Percentiles rank a stretch among this genome's conserved stretches.
phyloP scores from a whole-genome alignment of 495 filamentous ascomycete species.

The Podospora australis region DNA sequence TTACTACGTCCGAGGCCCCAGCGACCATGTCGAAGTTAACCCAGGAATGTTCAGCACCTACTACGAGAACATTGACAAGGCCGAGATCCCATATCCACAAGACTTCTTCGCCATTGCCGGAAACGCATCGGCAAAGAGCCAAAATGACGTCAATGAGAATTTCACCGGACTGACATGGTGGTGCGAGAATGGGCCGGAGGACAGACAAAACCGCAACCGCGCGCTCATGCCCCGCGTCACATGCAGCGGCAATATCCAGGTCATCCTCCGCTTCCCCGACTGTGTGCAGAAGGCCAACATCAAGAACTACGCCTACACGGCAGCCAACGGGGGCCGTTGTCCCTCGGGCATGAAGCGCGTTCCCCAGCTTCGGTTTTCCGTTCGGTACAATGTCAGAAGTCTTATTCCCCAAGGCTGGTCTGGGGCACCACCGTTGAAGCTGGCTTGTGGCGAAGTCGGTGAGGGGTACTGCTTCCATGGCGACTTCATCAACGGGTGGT shows the following conservation, averaged over 20 bases:
- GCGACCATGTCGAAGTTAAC: slow-evolving; percentile 31
- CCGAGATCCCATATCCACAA: slow-evolving; percentile 68
- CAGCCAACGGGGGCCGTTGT: slow-evolving; percentile 26
- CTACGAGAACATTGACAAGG: slow-evolving; percentile 71
- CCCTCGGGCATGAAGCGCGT: slow-evolving; percentile 27
- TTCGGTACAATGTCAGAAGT: slow-evolving; percentile 25
- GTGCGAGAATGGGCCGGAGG: slow-evolving; percentile 32
- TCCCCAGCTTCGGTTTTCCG: slow-evolving; percentile 27
- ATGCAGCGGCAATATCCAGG: slow-evolving; percentile 30
- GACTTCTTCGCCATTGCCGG: slow-evolving; percentile 34
- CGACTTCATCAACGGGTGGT: slow-evolving; percentile 32
- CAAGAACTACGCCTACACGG: slow-evolving; percentile 28
- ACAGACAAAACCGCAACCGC: slow-evolving; percentile 25
- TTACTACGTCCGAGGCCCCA: slow-evolving; percentile 29
- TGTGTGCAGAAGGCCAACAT: slow-evolving; percentile 27
- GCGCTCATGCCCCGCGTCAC: slow-evolving; percentile 26
- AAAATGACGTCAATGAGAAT: slow-evolving; percentile 29
- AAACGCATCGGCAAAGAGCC: slow-evolving; percentile 26
- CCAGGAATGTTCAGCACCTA: slow-evolving; percentile 33
- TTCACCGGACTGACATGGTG: slow-evolving; percentile 31
- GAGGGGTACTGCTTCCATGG: slow-evolving; percentile 30
- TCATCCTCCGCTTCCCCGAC: slow-evolving; percentile 30
- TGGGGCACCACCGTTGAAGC: slow-evolving; percentile 27
- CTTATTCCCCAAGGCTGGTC: slow-evolving; percentile 29
- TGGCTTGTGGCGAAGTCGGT: slow-evolving; percentile 30